These are phyloP conservation scores for Zymoseptoria tritici DNA, from an alignment of 2,329 filamentous ascomycete genomes.

Conservation along the genomic window DNA sequence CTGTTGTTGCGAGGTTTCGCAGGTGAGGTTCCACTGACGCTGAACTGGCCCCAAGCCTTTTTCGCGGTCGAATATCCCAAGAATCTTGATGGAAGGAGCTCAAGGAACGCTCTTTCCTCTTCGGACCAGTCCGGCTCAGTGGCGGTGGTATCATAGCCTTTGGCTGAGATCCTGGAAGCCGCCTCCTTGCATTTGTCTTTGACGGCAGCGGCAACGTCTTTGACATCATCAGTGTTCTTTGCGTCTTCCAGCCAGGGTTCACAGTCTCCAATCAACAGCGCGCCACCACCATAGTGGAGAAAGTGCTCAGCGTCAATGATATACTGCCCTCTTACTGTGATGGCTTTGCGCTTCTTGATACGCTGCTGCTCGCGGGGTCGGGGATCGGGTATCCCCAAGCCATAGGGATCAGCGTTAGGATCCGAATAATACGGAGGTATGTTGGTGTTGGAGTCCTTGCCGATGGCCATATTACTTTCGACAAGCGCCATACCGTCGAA, in stretches of 20 bases:
- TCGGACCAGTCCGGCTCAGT: background rate
- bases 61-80: conserved; percentile 3
- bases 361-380: background rate
- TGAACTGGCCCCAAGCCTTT: conserved; percentile 7
- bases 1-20: background rate
- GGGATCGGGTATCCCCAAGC: background rate
- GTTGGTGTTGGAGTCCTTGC: background rate
- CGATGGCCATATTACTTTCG: background rate
- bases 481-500: background rate
- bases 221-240: background rate
- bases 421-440: background rate
- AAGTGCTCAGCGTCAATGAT: background rate
- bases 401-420: background rate
- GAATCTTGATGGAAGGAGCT: conserved; percentile 1
- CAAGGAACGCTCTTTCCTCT: background rate
- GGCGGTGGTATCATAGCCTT: too few relatives aligned
- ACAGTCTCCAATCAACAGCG: background rate
- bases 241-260: background rate
- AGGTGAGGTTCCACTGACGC: background rate
- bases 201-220: background rate
- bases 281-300: background rate
- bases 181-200: background rate
- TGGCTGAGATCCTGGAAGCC: too few relatives aligned
- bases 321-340: background rate
- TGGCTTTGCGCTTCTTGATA: background rate